Conservation (phyloP, 2,329 filamentous ascomycete species). For the Pseudonectria buxi region DNA sequence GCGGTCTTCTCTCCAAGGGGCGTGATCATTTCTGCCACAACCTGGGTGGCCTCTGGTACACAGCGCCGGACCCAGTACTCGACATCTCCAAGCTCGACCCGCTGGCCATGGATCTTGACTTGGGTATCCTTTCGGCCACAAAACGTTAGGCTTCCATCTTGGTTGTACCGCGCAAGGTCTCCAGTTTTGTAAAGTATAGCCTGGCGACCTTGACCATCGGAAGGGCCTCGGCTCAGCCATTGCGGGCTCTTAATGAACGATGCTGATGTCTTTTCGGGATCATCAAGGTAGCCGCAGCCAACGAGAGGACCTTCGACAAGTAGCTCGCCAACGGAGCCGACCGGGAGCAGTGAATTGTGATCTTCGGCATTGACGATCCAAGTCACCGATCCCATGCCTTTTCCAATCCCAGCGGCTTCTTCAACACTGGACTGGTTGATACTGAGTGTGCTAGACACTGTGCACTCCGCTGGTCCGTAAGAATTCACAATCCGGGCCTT, state of each 20-base stretch:
- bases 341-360: constrained; percentile 3
- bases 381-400: constrained; percentile 2
- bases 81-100: constrained; percentile 19
- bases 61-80: constrained; percentile 9
- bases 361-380: constrained; percentile 10
- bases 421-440: constrained; percentile 1
- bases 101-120: constrained; percentile 20
- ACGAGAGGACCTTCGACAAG: constrained; percentile 6
- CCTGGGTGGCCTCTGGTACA: constrained; percentile 1
- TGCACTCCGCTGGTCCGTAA: too few species aligned
- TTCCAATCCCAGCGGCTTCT: constrained; percentile 1
- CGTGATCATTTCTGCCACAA: constrained; percentile 3
- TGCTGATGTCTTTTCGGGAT: constrained; percentile 32
- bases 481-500: too few species aligned
- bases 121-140: constrained; percentile 18
- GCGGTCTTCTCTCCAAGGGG: too few species aligned
- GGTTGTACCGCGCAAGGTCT: constrained; percentile 9
- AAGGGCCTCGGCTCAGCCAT: constrained; percentile 2
- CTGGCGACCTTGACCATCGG: neutral
- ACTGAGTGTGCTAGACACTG: neutral
- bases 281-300: constrained; percentile 11
- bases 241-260: constrained; percentile 1
- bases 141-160: constrained; percentile 11
- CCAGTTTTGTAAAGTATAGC: constrained; percentile 13
- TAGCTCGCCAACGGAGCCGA: constrained; percentile 7